These are phyloP conservation scores for Trichophyton benhamiae DNA, from an alignment of 2,329 filamentous ascomycete species.

Conservation along the genomic window DNA sequence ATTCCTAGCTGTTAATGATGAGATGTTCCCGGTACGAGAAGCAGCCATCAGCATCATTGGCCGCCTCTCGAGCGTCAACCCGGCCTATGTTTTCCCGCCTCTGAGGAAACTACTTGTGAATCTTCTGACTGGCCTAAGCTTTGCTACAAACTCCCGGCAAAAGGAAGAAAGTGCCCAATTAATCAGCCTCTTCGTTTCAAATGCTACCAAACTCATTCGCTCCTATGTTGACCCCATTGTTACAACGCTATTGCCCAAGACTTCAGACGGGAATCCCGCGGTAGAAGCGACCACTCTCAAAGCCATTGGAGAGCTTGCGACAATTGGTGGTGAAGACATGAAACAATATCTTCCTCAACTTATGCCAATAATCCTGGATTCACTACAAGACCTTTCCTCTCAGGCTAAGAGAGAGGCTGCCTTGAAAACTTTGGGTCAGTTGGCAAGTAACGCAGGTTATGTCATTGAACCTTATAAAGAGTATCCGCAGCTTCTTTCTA, in stretches of 20 bases:
- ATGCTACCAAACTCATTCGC: slow-evolving; percentile 84
- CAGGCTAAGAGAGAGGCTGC: slow-evolving; percentile 83
- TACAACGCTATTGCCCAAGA: slow-evolving; percentile 77
- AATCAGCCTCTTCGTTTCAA: slow-evolving; percentile 81
- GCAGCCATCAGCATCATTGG: slow-evolving; percentile 95
- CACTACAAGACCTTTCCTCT: slow-evolving; percentile 86
- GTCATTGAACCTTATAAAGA: slow-evolving; percentile 94
- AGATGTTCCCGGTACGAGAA: slow-evolving; percentile 82
- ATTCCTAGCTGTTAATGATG: slow-evolving; percentile 91
- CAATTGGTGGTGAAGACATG: slow-evolving; percentile 90
- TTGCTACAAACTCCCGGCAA: slow-evolving; percentile 83
- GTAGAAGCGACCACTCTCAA: slow-evolving; percentile 92
- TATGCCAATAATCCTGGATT: slow-evolving; percentile 91
- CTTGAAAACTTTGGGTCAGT: slow-evolving; percentile 75
- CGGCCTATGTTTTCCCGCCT: slow-evolving; percentile 93
- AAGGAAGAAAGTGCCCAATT: slow-evolving; percentile 95
- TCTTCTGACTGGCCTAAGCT: slow-evolving; percentile 89
- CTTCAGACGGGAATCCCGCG: slow-evolving; percentile 68
- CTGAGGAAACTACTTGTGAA: slow-evolving; percentile 91
- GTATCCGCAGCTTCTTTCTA: slow-evolving; percentile 83
- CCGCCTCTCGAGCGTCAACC: slow-evolving; percentile 78
- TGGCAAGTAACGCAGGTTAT: slow-evolving; percentile 93
- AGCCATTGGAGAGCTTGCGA: slow-evolving; percentile 86
- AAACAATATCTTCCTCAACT: slow-evolving; percentile 76
- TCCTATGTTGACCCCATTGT: slow-evolving; percentile 97